Conservation (phyloP, 768 basidiomycete species). For the Daedaleopsis nitida region DNA sequence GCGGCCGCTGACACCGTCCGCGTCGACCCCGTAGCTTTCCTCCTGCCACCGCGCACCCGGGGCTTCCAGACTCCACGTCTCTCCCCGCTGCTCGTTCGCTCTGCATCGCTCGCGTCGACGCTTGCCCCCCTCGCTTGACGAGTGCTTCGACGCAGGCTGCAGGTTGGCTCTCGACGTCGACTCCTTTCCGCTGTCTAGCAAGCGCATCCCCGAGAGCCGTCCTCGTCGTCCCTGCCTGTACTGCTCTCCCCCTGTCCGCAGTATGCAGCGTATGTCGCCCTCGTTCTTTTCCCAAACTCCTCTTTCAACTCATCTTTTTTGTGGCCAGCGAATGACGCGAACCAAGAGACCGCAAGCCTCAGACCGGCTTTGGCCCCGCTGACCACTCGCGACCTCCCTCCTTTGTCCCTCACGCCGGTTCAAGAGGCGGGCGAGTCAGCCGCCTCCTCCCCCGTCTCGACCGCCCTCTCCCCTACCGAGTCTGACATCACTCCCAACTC, state of each 20-base stretch:
- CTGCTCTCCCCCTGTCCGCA: slow-evolving; percentile 1
- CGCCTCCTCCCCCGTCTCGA: slow-evolving; percentile 11
- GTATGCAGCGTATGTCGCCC: slow-evolving; percentile 4
- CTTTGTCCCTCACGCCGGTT: background rate
- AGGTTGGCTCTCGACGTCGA: background rate
- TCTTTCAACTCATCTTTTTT: background rate
- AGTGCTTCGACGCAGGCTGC: background rate
- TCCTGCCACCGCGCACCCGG: background rate
- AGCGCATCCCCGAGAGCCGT: background rate
- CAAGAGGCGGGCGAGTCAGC: slow-evolving; percentile 1
- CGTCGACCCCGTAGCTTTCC: background rate
- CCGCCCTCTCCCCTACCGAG: slow-evolving; percentile 8
- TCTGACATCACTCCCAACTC: background rate
- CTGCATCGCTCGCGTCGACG: background rate
- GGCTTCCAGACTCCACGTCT: background rate
- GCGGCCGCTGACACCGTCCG: background rate
- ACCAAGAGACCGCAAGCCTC: background rate
- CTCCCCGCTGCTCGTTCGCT: background rate
- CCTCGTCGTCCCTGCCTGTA: background rate
- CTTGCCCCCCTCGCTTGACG: background rate
- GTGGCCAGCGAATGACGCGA: background rate
- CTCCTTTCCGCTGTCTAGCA: background rate
- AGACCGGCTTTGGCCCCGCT: slow-evolving; percentile 2
- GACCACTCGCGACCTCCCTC: slow-evolving; percentile 3
- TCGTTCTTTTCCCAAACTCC: background rate